These are phyloP conservation scores for Candida adriatica DNA, from an alignment of 805 yeast species.

Conservation along the genomic window DNA sequence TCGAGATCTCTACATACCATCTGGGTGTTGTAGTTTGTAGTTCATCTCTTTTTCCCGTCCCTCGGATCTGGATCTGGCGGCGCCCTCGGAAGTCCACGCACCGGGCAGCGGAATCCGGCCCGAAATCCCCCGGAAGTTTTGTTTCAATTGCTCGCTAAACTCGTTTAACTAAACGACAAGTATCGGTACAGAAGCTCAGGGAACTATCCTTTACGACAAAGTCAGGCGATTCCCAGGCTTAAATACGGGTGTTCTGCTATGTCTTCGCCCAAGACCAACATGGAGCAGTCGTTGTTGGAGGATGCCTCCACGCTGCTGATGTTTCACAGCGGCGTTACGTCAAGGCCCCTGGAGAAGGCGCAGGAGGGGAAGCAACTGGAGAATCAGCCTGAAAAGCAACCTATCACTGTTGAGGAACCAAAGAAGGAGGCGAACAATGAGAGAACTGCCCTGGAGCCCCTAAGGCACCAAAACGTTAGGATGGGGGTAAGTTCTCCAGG, in stretches of 20 bases:
- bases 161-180: no score
- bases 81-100: no score
- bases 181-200: no score
- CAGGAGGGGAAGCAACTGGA: conserved; percentile 2
- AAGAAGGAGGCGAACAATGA: neutral
- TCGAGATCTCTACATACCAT: conserved; percentile 1
- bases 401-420: neutral
- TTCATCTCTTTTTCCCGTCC: no score
- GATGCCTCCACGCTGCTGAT: conserved; percentile 57
- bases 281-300: conserved; percentile 32
- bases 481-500: conserved; percentile 35
- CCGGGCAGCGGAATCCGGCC: no score
- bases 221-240: no score
- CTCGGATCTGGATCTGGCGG: no score
- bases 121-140: no score
- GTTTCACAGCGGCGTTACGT: conserved; percentile 47
- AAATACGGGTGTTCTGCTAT: neutral
- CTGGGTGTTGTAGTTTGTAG: no score
- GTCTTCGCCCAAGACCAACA: neutral
- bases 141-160: no score
- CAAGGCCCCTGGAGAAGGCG: conserved; percentile 14
- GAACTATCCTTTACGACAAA: no score
- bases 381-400: conserved; percentile 1
- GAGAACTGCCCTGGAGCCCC: conserved; percentile 6
- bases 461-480: no score